Base-by-base conservation (phyloP, 2,329 filamentous ascomycete species). In the Fusarium chaquense region DNA sequence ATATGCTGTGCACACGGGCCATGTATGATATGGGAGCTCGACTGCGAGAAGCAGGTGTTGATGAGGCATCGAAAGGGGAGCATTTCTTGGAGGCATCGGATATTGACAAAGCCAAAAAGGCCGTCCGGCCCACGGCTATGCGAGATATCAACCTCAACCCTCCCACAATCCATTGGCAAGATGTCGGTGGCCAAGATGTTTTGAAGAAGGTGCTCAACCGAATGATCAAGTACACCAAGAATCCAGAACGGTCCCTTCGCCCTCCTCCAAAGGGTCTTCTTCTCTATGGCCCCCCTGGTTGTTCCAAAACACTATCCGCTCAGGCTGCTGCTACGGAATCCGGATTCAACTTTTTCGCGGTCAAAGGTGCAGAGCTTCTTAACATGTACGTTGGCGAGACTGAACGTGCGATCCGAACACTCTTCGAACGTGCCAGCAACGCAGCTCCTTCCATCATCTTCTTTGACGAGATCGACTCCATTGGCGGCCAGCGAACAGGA, bases 301-400 rank as follows among this genome's bases (percentile, higher is more conserved):
- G 95, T 81, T 97, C 94, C 69, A 98, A 98, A 81, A 98, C 95
- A 0, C 88, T 98, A 77, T 93, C 90, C 0, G 95, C 95, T 0
- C 94, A 97, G 78, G 95, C 95, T 30, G 88, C 97, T 72, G 95
- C 95, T 18, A 97, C 93, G 9, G 94, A 97, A 78, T 93, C 93
- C 32, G 91, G 92, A 6, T 90, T 97, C 80, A 98, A 98, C 78
- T 98, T 98, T 83, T 90, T 98, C 76, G 91, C 94, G 11, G 93
- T 98, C 70, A 97, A 98, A 81, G 95, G 94, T 28, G 93, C 93
- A 36, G 95, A 98, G 80, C 87, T 98, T 15, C 89, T 97, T 64
- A 97, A 94, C 81, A 97, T 97, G 93, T 98, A 98, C 79, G 94
- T 98, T 20, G 95, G 95, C 65, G 95, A 98, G 79, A 95, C 94